Evolutionary conservation across 75 land plant species (phyloP).

Genomic region (Selaginella tamariscina): DNA sequence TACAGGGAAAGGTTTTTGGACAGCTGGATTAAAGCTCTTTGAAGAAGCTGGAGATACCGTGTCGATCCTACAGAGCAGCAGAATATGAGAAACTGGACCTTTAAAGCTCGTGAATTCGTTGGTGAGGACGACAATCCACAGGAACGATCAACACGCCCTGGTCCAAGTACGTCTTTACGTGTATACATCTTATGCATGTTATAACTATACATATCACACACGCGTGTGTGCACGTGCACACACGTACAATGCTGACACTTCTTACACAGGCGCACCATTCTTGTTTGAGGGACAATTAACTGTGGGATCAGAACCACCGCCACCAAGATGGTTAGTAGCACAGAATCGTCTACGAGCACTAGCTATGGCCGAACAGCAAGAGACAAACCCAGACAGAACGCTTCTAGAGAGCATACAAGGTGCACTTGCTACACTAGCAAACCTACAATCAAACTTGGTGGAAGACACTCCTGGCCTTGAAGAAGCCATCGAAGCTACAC

Average conservation of each 20-base stretch:
- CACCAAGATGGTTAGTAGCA: slow-evolving; percentile 59
- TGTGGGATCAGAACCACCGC: slow-evolving; percentile 71
- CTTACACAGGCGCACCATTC: slow-evolving; percentile 30
- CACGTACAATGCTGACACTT: neutral
- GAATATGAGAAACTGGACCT: slow-evolving; percentile 40
- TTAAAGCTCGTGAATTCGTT: slow-evolving; percentile 35
- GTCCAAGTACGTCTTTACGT: slow-evolving; percentile 15
- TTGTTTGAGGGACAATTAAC: slow-evolving; percentile 94
- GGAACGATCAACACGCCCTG: slow-evolving; percentile 19
- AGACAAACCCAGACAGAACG: slow-evolving; percentile 2
- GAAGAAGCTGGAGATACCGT: slow-evolving; percentile 41
- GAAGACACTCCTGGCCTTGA: slow-evolving; percentile 27
- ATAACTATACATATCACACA: too few relatives aligned
- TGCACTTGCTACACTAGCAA: slow-evolving; percentile 11
- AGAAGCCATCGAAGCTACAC: slow-evolving; percentile 38
- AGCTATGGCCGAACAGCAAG: too few relatives aligned
- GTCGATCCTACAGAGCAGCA: slow-evolving; percentile 37
- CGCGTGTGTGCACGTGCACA: neutral
- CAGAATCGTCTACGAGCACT: slow-evolving; percentile 36
- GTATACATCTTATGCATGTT: too few relatives aligned
- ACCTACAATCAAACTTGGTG: neutral
- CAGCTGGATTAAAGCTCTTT: slow-evolving; percentile 56
- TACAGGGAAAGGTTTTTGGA: slow-evolving; percentile 73
- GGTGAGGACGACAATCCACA: slow-evolving; percentile 17
- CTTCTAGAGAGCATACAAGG: slow-evolving; percentile 11